These are phyloP conservation scores for Solanum chiquidenum DNA, from an alignment of 257 asterid genomes.

Conservation along the genomic window DNA sequence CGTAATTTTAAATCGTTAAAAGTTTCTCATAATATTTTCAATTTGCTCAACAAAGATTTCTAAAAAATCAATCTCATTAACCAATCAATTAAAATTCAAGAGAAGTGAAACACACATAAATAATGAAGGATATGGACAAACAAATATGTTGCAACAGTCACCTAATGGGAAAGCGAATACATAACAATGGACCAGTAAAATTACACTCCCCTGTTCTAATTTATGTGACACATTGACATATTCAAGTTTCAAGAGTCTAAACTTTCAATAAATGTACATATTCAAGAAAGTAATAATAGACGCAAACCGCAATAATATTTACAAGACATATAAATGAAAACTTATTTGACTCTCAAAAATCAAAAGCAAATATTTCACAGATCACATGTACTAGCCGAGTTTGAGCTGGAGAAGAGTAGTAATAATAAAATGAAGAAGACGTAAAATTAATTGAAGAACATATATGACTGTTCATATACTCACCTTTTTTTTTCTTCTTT, in stretches of 20 bases:
- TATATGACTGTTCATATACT: neutral
- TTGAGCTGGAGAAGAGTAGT: neutral
- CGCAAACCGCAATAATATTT: neutral
- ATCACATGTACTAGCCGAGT: neutral
- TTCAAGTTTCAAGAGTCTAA: neutral
- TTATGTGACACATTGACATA: neutral
- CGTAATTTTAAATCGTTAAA: neutral
- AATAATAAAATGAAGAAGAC: neutral
- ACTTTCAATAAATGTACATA: neutral
- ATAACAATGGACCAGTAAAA: neutral
- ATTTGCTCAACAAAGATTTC: neutral
- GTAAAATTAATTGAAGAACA: neutral
- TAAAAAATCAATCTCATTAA: neutral
- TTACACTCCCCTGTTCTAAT: neutral
- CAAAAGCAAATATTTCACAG: too few relatives aligned
- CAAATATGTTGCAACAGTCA: neutral
- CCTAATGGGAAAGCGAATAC: neutral
- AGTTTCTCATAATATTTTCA: neutral
- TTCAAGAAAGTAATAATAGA: neutral
- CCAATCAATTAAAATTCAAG: neutral
- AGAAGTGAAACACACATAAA: neutral
- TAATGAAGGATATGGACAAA: neutral
- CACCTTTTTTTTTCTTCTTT: neutral
- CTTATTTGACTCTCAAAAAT: too few relatives aligned
- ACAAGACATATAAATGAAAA: neutral